Percentiles rank a stretch among this genome's conserved stretches.
phyloP scores from a whole-genome alignment of 2,329 filamentous ascomycete genomes.

The Neopestalotiopsis sp. region DNA sequence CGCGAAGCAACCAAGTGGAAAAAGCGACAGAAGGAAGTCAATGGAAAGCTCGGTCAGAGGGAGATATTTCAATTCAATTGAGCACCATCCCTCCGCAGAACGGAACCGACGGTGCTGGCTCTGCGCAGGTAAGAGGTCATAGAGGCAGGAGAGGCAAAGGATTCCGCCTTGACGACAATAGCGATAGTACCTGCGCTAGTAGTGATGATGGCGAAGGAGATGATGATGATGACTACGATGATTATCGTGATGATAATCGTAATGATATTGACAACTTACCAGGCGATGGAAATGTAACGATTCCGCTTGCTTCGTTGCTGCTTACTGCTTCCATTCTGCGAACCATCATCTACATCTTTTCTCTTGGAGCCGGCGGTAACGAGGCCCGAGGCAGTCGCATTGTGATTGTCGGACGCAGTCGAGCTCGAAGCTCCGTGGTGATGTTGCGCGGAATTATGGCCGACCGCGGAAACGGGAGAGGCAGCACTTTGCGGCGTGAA shows the following conservation, averaged over 20 bases:
- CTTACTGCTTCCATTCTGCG: slow-evolving; percentile 37
- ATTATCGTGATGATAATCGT: background rate
- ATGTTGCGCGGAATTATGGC: slow-evolving; percentile 24
- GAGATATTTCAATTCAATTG: too few relatives aligned
- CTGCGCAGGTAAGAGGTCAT: too few relatives aligned
- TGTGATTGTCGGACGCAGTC: slow-evolving; percentile 12
- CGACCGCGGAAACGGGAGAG: slow-evolving; percentile 23
- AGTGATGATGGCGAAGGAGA: background rate
- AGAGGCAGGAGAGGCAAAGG: too few relatives aligned
- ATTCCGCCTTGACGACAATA: too few relatives aligned
- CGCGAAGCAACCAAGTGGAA: background rate
- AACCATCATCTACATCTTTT: slow-evolving; percentile 33
- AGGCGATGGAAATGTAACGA: slow-evolving; percentile 68
- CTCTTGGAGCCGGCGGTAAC: slow-evolving; percentile 27
- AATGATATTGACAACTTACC: slow-evolving; percentile 47
- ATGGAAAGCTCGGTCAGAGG: too few relatives aligned
- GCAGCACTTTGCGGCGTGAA: slow-evolving; percentile 22
- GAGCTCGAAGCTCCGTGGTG: slow-evolving; percentile 16
- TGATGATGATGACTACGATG: background rate
- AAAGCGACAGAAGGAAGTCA: too few relatives aligned
- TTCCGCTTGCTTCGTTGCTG: slow-evolving; percentile 67
- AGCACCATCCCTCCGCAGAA: too few relatives aligned
- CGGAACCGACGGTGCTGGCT: too few relatives aligned
- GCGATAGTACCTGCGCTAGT: too few relatives aligned
- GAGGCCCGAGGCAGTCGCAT: slow-evolving; percentile 6